Percentiles rank a stretch among this genome's conserved stretches.
Conservation (phyloP, 2,329 filamentous ascomycete species). For the Fusarium sp. region DNA sequence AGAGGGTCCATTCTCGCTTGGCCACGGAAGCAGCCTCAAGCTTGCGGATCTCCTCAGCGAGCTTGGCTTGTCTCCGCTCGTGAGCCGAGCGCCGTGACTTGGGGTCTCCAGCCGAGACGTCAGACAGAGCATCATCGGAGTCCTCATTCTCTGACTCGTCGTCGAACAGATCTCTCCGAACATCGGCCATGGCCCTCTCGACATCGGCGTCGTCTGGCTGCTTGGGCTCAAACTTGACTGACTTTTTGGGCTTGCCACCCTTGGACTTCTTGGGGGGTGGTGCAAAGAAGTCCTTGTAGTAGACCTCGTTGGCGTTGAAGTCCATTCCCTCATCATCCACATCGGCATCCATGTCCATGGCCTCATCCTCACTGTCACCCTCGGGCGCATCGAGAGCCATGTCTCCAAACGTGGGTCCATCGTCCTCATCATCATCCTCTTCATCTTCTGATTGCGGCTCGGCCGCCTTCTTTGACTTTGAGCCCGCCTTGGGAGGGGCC, state of each 20-base stretch:
- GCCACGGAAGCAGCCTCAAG: conserved; percentile 90
- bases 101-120: conserved; percentile 76
- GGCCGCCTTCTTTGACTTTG: conserved; percentile 47
- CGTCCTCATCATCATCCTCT: conserved; percentile 77
- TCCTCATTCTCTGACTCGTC: conserved; percentile 75
- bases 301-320: conserved; percentile 86
- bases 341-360: conserved; percentile 61
- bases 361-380: conserved; percentile 75
- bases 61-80: conserved; percentile 85
- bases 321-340: conserved; percentile 70
- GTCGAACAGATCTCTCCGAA: conserved; percentile 91
- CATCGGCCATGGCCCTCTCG: conserved; percentile 85
- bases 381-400: conserved; percentile 79
- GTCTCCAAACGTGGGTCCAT: conserved; percentile 86
- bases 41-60: conserved; percentile 89
- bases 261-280: conserved; percentile 82
- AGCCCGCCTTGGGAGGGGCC: conserved; percentile 50
- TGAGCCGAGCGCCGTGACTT: conserved; percentile 84
- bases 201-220: conserved; percentile 74
- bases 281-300: conserved; percentile 94
- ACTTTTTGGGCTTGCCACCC: conserved; percentile 58
- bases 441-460: conserved; percentile 34
- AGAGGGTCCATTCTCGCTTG: conserved; percentile 90
- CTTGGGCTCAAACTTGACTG: conserved; percentile 55
- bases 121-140: conserved; percentile 73